phyloP scores from a whole-genome alignment of 305 asterid genomes.

The Lippia alba region DNA sequence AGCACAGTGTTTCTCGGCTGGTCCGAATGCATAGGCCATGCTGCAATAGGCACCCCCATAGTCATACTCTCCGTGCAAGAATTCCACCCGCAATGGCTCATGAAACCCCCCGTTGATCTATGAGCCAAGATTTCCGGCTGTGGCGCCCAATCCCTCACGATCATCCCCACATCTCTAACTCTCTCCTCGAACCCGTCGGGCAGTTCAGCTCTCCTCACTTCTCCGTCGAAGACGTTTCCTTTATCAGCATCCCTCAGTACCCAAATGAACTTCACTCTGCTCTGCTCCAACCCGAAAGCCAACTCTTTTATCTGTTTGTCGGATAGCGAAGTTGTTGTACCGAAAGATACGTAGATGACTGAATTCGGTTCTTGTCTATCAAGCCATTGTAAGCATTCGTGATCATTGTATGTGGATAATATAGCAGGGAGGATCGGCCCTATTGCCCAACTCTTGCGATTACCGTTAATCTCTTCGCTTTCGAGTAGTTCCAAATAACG shows the following conservation, averaged over 20 bases:
- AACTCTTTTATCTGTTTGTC: constrained; percentile 37
- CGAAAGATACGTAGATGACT: constrained; percentile 38
- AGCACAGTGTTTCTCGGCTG: constrained; percentile 39
- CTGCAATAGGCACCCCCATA: constrained; percentile 45
- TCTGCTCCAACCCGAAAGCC: constrained; percentile 37
- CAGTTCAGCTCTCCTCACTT: constrained; percentile 33
- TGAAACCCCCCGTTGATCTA: constrained; percentile 40
- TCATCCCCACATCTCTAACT: constrained; percentile 37
- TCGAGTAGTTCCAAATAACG: constrained; percentile 39
- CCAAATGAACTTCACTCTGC: constrained; percentile 45
- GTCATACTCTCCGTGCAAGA: constrained; percentile 41
- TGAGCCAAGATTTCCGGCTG: constrained; percentile 44
- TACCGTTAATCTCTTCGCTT: constrained; percentile 20
- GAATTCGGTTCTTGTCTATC: constrained; percentile 41
- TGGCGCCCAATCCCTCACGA: constrained; percentile 53
- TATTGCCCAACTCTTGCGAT: constrained; percentile 42
- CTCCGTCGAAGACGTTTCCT: constrained; percentile 31
- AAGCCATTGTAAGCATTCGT: constrained; percentile 46
- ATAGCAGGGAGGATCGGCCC: constrained; percentile 45
- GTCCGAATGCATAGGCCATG: constrained; percentile 50
- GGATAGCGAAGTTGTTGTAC: constrained; percentile 37
- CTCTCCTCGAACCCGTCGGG: constrained; percentile 45
- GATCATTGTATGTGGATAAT: not conserved
- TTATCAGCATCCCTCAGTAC: constrained; percentile 48
- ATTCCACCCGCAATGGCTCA: constrained; percentile 55